Base-by-base conservation (phyloP, 139 green algal species). In the Desmodesmus armatus region DNA sequence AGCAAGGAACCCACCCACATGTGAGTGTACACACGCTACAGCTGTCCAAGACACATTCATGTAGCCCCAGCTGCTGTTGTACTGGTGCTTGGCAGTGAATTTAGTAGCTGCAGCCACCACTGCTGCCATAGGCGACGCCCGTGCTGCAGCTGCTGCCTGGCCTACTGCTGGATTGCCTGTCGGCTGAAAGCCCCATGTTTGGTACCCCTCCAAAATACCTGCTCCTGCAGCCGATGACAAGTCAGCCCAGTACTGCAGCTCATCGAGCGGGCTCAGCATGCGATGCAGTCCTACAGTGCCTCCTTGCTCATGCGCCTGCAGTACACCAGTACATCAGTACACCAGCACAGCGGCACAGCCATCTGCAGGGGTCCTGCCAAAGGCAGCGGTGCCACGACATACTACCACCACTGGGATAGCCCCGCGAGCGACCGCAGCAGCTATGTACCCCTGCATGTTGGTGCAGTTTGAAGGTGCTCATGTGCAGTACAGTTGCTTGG, bases 181-280 rank as follows among this genome's bases (percentile, higher is more conserved):
- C n/a, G n/a, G n/a, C n/a, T n/a, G n/a, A n/a, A 83, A 47, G 58
- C 49, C 43, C 77, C 78, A 29, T 75, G 49, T 65, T n/a, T 65
- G 19, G 53, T 19, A n/a, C 19, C 23, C 21, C 21, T 23, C 53
- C 53, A 65, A 35, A 9, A 41, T 72, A 17, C 29, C 62, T 31
- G 17, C 15, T 41, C 29, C 29, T 72, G 29, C n/a, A 72, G 11
- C n/a, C 29, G 13, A 13, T 7, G 47, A 55, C 47, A 55, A 7
- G 47, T 55, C 47, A n/a, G 87, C 78, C 92, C 92, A 95, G 43
- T 92, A 92, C 29, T 90, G 78, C 3, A 93, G 35, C 43, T 95
- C 92, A 77, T 95, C 92, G 51, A 90, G 49, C 2, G 92, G 91
- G 17, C 37, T 89, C 13, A 94, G 69, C 3, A 94, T 90, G 15